These are phyloP conservation scores for Ophiostoma novo-ulmi DNA, from an alignment of 2,329 filamentous ascomycete species.

Conservation along the genomic window DNA sequence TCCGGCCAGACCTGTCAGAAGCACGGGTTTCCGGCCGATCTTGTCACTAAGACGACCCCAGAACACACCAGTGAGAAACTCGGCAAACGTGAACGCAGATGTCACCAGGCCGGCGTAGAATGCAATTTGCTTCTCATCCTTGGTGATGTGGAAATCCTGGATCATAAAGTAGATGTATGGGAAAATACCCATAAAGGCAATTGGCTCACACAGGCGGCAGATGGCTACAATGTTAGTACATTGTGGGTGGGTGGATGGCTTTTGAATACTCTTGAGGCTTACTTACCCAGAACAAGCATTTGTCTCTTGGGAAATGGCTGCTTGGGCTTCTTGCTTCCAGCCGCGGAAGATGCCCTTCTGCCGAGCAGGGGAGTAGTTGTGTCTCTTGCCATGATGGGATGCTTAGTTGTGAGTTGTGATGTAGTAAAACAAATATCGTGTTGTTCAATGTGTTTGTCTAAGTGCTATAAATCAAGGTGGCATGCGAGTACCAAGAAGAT, in stretches of 20 bases:
- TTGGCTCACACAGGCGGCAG: constrained; percentile 95
- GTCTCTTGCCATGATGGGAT: constrained; percentile 20
- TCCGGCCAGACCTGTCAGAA: constrained; percentile 82
- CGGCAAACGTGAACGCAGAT: constrained; percentile 90
- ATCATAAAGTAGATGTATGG: constrained; percentile 99
- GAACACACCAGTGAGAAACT: constrained; percentile 85
- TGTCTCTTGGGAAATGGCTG: constrained; percentile 38
- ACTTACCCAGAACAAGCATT: constrained; percentile 37
- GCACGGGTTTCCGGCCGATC: constrained; percentile 85
- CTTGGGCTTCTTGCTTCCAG: constrained; percentile 20
- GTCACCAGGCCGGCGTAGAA: constrained; percentile 95
- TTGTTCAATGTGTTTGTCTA: too few species aligned
- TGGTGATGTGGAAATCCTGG: constrained; percentile 78
- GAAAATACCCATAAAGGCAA: constrained; percentile 99
- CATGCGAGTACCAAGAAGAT: neutral
- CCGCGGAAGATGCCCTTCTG: constrained; percentile 13
- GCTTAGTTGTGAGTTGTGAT: neutral
- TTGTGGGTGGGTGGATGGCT: neutral
- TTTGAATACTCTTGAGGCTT: neutral
- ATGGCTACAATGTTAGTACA: constrained; percentile 54
- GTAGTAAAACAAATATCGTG: neutral
- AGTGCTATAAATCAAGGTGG: neutral
- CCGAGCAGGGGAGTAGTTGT: constrained; percentile 13
- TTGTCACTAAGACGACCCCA: constrained; percentile 92
- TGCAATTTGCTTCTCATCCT: constrained; percentile 73